A percentile compares a stretch with the other conserved stretches of the same genome.
Evolutionary conservation across 2,329 filamentous ascomycete species (phyloP).

Genomic region (Colletotrichum scovillei): DNA sequence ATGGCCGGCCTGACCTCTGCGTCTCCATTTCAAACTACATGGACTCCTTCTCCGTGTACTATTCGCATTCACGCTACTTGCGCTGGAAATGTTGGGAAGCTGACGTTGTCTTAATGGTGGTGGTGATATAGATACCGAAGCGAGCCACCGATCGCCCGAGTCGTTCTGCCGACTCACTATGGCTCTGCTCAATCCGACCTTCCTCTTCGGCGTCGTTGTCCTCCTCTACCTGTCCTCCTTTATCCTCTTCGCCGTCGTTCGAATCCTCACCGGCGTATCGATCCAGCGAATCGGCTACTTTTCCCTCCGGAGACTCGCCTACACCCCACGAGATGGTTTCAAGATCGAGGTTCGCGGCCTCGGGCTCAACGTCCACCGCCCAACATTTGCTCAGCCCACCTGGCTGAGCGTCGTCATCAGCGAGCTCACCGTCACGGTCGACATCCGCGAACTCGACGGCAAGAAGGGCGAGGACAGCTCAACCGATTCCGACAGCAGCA

Average conservation of each 20-base stretch:
- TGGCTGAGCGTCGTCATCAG: slow-evolving; percentile 92
- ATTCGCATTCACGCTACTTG: not conserved
- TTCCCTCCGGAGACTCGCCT: slow-evolving; percentile 90
- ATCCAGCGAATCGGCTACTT: slow-evolving; percentile 96
- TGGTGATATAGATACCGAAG: slow-evolving; percentile 29
- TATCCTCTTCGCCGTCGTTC: slow-evolving; percentile 90
- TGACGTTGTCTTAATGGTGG: slow-evolving; percentile 7
- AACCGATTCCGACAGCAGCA: slow-evolving; percentile 43
- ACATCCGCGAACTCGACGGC: slow-evolving; percentile 74
- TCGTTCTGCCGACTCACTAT: slow-evolving; percentile 52
- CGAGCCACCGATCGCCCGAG: slow-evolving; percentile 15
- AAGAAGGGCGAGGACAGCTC: slow-evolving; percentile 52
- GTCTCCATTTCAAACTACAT: slow-evolving; percentile 12
- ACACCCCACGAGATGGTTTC: slow-evolving; percentile 88
- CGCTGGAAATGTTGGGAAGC: slow-evolving; percentile 4
- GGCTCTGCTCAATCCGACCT: slow-evolving; percentile 80
- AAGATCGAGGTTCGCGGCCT: slow-evolving; percentile 90
- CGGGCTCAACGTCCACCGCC: slow-evolving; percentile 88
- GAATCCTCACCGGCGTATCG: slow-evolving; percentile 92
- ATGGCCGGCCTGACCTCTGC: slow-evolving; percentile 5
- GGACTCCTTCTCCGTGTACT: not conserved
- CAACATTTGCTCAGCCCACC: slow-evolving; percentile 96
- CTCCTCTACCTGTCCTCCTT: slow-evolving; percentile 92
- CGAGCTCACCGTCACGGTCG: slow-evolving; percentile 86
- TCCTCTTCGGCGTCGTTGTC: slow-evolving; percentile 86